Evolutionary conservation across 2,329 filamentous ascomycete species (phyloP).

Genomic region (Diaporthe velutina): DNA sequence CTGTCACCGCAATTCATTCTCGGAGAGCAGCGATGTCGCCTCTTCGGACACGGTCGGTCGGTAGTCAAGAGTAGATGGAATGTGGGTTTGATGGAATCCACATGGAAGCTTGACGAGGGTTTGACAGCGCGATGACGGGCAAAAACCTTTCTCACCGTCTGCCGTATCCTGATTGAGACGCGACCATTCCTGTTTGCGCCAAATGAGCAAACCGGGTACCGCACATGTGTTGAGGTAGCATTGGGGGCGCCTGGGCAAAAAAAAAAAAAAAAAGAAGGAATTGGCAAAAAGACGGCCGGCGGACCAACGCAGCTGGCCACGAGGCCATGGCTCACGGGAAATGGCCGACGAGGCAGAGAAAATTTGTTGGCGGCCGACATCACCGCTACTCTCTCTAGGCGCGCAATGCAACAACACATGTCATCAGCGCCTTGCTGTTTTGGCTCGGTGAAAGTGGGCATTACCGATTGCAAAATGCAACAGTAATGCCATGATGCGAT

Average conservation of each 20-base stretch:
- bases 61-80: background rate
- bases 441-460: slow-evolving; percentile 30
- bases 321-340: slow-evolving; percentile 27
- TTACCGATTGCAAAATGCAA: slow-evolving; percentile 17
- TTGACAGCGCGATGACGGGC: slow-evolving; percentile 17
- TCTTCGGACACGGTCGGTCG: slow-evolving; percentile 7
- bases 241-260: slow-evolving; percentile 13
- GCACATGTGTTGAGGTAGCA: slow-evolving; percentile 29
- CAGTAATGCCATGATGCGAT: background rate
- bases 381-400: slow-evolving; percentile 32
- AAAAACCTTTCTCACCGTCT: slow-evolving; percentile 8
- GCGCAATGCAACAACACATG: slow-evolving; percentile 32
- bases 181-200: slow-evolving; percentile 23
- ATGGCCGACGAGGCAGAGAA: slow-evolving; percentile 32
- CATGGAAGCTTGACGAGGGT: slow-evolving; percentile 22
- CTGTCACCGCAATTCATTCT: slow-evolving; percentile 20
- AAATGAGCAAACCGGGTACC: background rate
- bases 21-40: slow-evolving; percentile 15
- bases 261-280: background rate
- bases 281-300: slow-evolving; percentile 8
- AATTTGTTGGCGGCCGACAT: slow-evolving; percentile 34
- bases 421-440: slow-evolving; percentile 27
- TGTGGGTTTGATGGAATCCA: slow-evolving; percentile 26
- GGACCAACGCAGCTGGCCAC: slow-evolving; percentile 19
- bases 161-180: slow-evolving; percentile 15